Conservation (phyloP, 106 monocot species). For the Amphibolis antarctica region DNA sequence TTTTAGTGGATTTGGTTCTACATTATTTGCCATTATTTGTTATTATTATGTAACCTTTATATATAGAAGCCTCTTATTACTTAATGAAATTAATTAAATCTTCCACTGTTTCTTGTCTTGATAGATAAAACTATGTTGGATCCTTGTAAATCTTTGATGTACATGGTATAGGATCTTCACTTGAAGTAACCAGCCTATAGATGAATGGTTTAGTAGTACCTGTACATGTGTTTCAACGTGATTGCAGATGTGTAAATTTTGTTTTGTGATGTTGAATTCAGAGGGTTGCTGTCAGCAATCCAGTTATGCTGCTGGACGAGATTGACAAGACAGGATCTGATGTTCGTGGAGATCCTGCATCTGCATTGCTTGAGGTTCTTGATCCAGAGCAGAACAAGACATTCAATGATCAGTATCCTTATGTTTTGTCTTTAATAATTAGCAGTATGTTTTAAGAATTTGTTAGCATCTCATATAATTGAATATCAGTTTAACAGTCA, state of each 20-base stretch:
- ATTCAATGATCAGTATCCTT: slow-evolving; percentile 98
- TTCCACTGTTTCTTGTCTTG: no score
- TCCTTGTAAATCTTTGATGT: neutral
- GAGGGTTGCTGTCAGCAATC: slow-evolving; percentile 86
- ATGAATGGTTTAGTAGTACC: neutral
- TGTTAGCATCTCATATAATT: no score
- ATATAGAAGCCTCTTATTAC: no score
- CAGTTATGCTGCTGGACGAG: slow-evolving; percentile 98
- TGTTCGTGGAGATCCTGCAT: slow-evolving; percentile 96
- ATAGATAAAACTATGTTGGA: no score
- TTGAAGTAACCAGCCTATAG: neutral
- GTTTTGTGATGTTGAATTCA: slow-evolving; percentile 27
- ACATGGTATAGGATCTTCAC: neutral
- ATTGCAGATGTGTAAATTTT: neutral
- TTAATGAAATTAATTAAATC: no score
- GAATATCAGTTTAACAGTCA: no score
- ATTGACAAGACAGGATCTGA: slow-evolving; percentile 99
- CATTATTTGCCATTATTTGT: no score
- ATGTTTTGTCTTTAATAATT: neutral
- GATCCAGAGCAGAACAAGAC: slow-evolving; percentile 95
- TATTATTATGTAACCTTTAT: no score
- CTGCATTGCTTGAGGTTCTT: slow-evolving; percentile 94
- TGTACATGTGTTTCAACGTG: neutral
- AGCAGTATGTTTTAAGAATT: neutral
- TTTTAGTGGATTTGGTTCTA: no score